Evolutionary conservation across 257 asterid genomes (phyloP).

Genomic region (Scutellaria baicalensis): DNA sequence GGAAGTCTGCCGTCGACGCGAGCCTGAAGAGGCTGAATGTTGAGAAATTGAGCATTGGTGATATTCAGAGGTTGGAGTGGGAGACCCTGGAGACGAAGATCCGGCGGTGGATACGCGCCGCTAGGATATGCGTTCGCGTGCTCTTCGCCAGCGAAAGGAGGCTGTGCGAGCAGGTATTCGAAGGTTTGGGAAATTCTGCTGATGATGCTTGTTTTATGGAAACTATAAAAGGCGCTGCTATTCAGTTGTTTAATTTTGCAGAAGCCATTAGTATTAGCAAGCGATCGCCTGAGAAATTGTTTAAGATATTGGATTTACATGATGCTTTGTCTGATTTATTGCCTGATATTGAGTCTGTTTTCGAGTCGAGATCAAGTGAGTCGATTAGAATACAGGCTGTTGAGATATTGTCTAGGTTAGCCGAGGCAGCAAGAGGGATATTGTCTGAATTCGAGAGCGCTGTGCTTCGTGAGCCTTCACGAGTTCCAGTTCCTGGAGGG

Average conservation of each 20-base stretch:
- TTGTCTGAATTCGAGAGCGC: slow-evolving; percentile 79
- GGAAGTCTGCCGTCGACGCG: slow-evolving; percentile 61
- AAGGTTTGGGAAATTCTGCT: slow-evolving; percentile 42
- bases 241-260: slow-evolving; percentile 77
- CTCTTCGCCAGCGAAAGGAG: slow-evolving; percentile 70
- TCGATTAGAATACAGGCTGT: slow-evolving; percentile 64
- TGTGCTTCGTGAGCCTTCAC: slow-evolving; percentile 74
- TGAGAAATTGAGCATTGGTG: slow-evolving; percentile 78
- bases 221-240: slow-evolving; percentile 77
- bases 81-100: slow-evolving; percentile 72
- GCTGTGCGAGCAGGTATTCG: slow-evolving; percentile 74
- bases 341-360: slow-evolving; percentile 70
- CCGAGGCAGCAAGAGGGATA: slow-evolving; percentile 79
- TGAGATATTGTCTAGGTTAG: slow-evolving; percentile 75
- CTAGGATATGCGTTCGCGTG: slow-evolving; percentile 60
- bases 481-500: slow-evolving; percentile 82
- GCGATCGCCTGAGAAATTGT: slow-evolving; percentile 85
- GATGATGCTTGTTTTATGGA: slow-evolving; percentile 77
- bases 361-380: slow-evolving; percentile 60
- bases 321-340: slow-evolving; percentile 68
- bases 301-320: slow-evolving; percentile 80
- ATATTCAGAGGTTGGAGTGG: slow-evolving; percentile 84
- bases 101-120: slow-evolving; percentile 80
- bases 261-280: slow-evolving; percentile 78
- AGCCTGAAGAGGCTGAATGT: slow-evolving; percentile 50